Percentiles rank a stretch among this genome's conserved stretches.
Evolutionary conservation across 2,329 filamentous ascomycete genomes (phyloP).

Genomic region (Sporothrix variecibatus): DNA sequence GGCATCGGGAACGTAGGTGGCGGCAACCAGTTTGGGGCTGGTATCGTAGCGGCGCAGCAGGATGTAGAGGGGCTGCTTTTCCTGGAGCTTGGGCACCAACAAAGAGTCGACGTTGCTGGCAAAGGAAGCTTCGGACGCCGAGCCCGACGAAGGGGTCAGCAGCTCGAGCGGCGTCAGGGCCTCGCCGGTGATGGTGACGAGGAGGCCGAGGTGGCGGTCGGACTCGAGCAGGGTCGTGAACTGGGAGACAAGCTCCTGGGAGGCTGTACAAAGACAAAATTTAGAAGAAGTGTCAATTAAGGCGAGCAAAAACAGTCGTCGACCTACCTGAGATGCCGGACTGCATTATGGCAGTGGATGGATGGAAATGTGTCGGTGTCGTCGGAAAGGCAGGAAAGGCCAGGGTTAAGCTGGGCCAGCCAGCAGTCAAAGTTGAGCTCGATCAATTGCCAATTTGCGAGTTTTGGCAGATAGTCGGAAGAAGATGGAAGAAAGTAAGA

Average conservation of each 20-base stretch:
- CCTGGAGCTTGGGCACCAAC: conserved; percentile 64
- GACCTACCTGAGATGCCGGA: conserved; percentile 73
- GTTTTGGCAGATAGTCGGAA: no score
- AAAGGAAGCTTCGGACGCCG: conserved; percentile 60
- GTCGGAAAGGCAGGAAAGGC: not conserved
- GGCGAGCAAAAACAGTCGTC: not conserved
- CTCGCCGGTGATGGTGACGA: conserved; percentile 71
- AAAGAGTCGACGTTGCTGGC: conserved; percentile 59
- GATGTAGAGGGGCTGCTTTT: conserved; percentile 70
- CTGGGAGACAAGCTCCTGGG: conserved; percentile 71
- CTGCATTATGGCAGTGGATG: conserved; percentile 60
- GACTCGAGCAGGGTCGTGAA: conserved; percentile 70
- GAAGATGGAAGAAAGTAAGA: not conserved
- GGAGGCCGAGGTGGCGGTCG: conserved; percentile 64
- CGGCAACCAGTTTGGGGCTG: conserved; percentile 62
- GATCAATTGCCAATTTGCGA: not conserved
- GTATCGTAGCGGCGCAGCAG: conserved; percentile 68
- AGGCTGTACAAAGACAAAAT: conserved; percentile 54
- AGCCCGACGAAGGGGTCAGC: conserved; percentile 54
- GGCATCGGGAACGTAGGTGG: conserved; percentile 77
- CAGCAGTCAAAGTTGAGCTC: not conserved
- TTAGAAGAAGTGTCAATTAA: not conserved
- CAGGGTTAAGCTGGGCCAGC: conserved; percentile 17
- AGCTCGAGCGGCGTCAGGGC: conserved; percentile 61
- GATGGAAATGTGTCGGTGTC: not conserved